Evolutionary conservation across 257 asterid genomes (phyloP).

Genomic region (Ocimum tenuiflorum): DNA sequence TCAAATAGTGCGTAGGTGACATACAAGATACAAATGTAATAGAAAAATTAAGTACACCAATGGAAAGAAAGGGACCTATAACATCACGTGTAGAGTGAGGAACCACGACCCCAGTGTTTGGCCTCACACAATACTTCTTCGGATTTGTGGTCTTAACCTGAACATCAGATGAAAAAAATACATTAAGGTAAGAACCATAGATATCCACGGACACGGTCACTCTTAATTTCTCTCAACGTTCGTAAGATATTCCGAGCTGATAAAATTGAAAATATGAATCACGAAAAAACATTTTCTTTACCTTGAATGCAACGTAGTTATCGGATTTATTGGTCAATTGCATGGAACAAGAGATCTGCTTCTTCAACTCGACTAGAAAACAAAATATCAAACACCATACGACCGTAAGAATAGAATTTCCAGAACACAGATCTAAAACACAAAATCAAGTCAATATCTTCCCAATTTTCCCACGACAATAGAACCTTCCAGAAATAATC

Average conservation of each 20-base stretch:
- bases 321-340: conserved; percentile 44
- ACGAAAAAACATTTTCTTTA: conserved; percentile 8
- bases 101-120: conserved; percentile 84
- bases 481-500: conserved; percentile 20
- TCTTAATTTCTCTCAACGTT: neutral
- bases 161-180: conserved; percentile 9
- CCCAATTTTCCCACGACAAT: neutral
- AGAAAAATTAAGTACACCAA: neutral
- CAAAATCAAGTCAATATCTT: conserved; percentile 9
- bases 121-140: conserved; percentile 94
- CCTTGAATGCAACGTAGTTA: conserved; percentile 73
- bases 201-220: neutral
- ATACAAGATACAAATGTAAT: neutral
- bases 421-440: conserved; percentile 27
- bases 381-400: neutral
- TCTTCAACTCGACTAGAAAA: conserved; percentile 69
- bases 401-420: conserved; percentile 11
- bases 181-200: conserved; percentile 1
- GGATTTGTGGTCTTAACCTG: conserved; percentile 99
- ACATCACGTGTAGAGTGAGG: conserved; percentile 79
- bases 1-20: neutral
- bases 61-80: conserved; percentile 39
- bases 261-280: neutral
- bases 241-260: neutral
- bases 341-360: conserved; percentile 66